Evolutionary conservation across 179 eudicot genomes (phyloP).

Genomic region (Beta lomatogona): DNA sequence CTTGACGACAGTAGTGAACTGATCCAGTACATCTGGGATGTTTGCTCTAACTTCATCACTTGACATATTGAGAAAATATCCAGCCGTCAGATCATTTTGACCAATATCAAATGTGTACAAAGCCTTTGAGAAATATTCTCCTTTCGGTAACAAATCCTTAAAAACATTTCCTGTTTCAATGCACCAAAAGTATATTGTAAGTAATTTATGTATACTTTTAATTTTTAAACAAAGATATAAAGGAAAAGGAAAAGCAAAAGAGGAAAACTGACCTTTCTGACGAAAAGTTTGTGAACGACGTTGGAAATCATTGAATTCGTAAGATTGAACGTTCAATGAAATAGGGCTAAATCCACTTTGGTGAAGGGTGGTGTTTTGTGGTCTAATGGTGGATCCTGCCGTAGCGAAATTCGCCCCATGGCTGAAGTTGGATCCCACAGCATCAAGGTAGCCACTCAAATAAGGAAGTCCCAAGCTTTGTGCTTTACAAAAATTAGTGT

Average conservation of each 20-base stretch:
- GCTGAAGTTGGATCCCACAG: conserved; percentile 43
- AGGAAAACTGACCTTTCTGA: conserved; percentile 25
- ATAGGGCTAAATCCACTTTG: conserved; percentile 48
- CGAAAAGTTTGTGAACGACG: conserved; percentile 45
- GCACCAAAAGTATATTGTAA: background rate
- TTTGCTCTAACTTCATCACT: conserved; percentile 35
- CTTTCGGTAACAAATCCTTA: conserved; percentile 39
- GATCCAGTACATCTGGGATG: conserved; percentile 38
- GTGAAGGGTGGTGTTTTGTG: conserved; percentile 38
- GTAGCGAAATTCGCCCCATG: conserved; percentile 45
- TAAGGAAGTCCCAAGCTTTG: conserved; percentile 36
- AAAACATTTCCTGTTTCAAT: conserved; percentile 27
- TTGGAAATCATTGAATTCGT: conserved; percentile 40
- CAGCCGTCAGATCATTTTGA: conserved; percentile 47
- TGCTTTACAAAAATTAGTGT: conserved; percentile 11
- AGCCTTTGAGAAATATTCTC: conserved; percentile 41
- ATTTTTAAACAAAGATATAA: background rate
- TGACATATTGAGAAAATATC: conserved; percentile 31
- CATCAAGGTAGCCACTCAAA: conserved; percentile 30
- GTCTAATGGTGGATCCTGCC: conserved; percentile 37
- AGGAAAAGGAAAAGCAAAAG: background rate
- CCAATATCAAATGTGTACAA: conserved; percentile 52
- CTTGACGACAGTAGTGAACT: conserved; percentile 34
- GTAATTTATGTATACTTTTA: no score
- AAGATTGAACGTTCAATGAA: conserved; percentile 39